Percentiles rank a stretch among this genome's conserved stretches.
Conservation (phyloP, 148 eudicot genomes). For the Pharnaceum exiguum region DNA sequence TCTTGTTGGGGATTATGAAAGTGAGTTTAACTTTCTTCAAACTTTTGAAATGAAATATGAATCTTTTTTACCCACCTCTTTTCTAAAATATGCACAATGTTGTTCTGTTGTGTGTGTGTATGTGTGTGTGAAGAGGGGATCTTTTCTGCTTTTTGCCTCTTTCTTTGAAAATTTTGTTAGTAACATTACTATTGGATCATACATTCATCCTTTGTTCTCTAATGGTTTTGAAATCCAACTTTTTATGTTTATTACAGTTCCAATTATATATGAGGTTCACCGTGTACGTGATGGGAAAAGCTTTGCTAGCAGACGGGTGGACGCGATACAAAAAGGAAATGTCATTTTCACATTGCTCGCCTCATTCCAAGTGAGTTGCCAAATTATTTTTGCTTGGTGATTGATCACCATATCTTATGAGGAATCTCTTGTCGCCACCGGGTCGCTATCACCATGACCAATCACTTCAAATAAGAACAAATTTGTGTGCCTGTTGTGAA, state of each 20-base stretch:
- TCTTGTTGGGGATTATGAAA: conserved; percentile 74
- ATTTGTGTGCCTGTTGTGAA: not conserved
- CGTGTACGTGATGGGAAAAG: conserved; percentile 94
- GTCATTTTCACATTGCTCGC: conserved; percentile 79
- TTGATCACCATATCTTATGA: not conserved
- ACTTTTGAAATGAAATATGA: not conserved
- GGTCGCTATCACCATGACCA: not conserved
- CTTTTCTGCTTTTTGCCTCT: too few relatives aligned
- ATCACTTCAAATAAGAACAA: not conserved
- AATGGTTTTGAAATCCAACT: not conserved
- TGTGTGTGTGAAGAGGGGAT: too few relatives aligned
- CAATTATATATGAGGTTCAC: conserved; percentile 84
- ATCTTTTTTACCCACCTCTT: not conserved
- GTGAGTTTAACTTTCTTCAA: conserved; percentile 45
- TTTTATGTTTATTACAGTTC: conserved; percentile 47
- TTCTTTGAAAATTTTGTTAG: too few relatives aligned
- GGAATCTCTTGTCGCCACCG: too few relatives aligned
- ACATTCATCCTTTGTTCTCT: too few relatives aligned
- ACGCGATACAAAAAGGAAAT: conserved; percentile 87
- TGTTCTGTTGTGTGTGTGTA: too few relatives aligned
- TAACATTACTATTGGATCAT: not conserved
- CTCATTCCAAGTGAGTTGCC: conserved; percentile 77
- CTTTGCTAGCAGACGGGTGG: conserved; percentile 83
- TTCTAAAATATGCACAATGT: too few relatives aligned
- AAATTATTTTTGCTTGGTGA: not conserved